Conservation (phyloP, 352 stramenopile genomes). For the Phytophthora cajani region DNA sequence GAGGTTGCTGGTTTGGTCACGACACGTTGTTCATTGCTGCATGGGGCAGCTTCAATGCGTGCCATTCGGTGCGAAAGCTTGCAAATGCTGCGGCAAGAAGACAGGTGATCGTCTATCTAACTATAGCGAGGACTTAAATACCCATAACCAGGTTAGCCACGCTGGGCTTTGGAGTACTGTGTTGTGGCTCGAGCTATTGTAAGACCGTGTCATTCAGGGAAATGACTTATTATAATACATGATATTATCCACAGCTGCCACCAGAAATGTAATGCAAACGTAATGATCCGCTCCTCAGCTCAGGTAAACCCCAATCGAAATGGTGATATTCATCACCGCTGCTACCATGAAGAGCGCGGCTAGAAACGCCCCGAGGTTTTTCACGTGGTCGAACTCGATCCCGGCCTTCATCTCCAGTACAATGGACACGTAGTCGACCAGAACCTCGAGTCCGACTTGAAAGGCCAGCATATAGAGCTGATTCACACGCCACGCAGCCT, state of each 20-base stretch:
- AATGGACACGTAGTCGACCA: constrained; percentile 30
- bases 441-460: constrained; percentile 19
- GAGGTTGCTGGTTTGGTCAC: neutral
- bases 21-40: neutral
- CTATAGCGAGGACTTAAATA: neutral
- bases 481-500: neutral
- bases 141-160: no score
- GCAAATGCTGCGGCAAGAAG: neutral
- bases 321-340: constrained; percentile 12
- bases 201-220: no score
- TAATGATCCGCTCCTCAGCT: neutral
- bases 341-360: constrained; percentile 30
- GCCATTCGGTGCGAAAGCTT: neutral
- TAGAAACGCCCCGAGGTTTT: constrained; percentile 27
- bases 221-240: no score
- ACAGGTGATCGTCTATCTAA: neutral
- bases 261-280: no score
- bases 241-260: no score
- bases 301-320: neutral
- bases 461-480: constrained; percentile 13
- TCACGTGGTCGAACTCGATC: constrained; percentile 23
- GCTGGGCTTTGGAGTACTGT: no score
- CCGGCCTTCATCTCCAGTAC: constrained; percentile 24
- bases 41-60: neutral
- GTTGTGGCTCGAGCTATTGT: no score